phyloP scores from a whole-genome alignment of 129 eudicot species.

The Tagetes patula region DNA sequence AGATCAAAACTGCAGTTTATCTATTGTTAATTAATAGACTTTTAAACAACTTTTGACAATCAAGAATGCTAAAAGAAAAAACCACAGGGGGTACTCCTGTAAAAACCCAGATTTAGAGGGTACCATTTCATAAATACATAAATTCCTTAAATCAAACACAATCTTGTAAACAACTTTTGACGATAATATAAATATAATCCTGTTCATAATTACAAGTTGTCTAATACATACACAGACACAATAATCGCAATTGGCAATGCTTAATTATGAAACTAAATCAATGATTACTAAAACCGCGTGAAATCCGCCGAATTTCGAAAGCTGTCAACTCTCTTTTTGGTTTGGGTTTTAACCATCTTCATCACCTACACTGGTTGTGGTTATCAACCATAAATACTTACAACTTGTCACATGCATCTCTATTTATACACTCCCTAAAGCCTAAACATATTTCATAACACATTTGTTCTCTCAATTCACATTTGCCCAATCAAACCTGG shows the following conservation, averaged over 20 bases:
- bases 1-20: too few species aligned
- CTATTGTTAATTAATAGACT: too few species aligned
- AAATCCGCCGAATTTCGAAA: constrained; percentile 39
- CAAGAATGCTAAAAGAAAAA: background rate
- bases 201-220: background rate
- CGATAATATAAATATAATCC: background rate
- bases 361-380: constrained; percentile 6
- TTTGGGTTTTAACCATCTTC: constrained; percentile 2
- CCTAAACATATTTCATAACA: constrained; percentile 17
- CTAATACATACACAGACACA: constrained; percentile 21
- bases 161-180: constrained; percentile 13
- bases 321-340: constrained; percentile 32
- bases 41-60: background rate
- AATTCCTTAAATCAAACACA: background rate
- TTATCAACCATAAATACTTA: constrained; percentile 17
- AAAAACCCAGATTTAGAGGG: background rate
- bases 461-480: constrained; percentile 22
- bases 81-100: constrained; percentile 5
- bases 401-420: constrained; percentile 19
- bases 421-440: constrained; percentile 5
- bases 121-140: background rate
- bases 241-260: constrained; percentile 12
- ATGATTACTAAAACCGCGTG: constrained; percentile 56
- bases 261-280: constrained; percentile 33
- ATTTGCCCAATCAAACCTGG: constrained; percentile 2